Evolutionary conservation across 2,329 filamentous ascomycete genomes (phyloP).

Genomic region (Apiospora koreana): DNA sequence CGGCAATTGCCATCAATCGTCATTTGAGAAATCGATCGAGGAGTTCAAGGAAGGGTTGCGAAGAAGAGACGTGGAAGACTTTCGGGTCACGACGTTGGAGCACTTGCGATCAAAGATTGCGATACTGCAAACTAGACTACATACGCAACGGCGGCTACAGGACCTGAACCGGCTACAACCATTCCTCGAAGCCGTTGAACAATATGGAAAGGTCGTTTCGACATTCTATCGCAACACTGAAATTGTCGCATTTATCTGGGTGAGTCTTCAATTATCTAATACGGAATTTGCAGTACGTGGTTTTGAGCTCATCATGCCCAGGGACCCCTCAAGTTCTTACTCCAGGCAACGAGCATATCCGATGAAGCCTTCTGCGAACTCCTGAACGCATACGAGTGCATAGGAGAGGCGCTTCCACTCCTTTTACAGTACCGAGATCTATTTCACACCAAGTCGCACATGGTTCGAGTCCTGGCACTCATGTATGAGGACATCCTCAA

Average conservation of each 20-base stretch:
- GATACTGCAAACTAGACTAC: not conserved
- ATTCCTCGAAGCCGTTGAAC: constrained; percentile 27
- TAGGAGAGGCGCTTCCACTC: constrained; percentile 25
- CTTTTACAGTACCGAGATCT: constrained; percentile 22
- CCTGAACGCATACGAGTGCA: constrained; percentile 21
- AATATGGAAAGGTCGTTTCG: constrained; percentile 26
- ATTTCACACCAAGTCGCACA: constrained; percentile 19
- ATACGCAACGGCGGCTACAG: constrained; percentile 9
- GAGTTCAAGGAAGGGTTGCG: constrained; percentile 2
- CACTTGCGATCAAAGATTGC: not conserved
- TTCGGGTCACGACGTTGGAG: not conserved
- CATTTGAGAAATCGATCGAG: not conserved
- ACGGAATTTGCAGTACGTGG: not conserved
- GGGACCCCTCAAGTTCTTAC: constrained; percentile 22
- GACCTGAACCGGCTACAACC: constrained; percentile 5
- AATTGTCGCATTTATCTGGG: constrained; percentile 29
- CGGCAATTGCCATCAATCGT: not conserved
- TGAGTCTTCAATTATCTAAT: constrained; percentile 13
- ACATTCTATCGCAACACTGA: constrained; percentile 22
- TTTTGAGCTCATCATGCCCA: not conserved
- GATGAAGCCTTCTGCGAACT: constrained; percentile 18
- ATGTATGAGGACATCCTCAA: constrained; percentile 24
- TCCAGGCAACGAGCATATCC: constrained; percentile 14
- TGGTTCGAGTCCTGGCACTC: constrained; percentile 16
- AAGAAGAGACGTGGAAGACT: constrained; percentile 6